Evolutionary conservation across 1,284 basidiomycete genomes (phyloP).

Genomic region (Melampsora larici-populina): DNA sequence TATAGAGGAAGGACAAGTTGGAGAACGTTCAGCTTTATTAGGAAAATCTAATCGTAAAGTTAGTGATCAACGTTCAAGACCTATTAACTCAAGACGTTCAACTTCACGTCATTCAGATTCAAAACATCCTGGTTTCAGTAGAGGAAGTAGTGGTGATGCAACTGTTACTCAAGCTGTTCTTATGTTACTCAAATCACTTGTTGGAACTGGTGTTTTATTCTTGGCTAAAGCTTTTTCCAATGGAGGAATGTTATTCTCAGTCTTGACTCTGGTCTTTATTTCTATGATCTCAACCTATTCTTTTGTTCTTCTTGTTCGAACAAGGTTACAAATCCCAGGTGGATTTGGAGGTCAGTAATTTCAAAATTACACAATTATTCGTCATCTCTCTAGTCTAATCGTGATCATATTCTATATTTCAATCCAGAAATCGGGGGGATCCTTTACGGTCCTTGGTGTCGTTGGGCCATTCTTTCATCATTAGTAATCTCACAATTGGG

Average conservation of each 20-base stretch:
- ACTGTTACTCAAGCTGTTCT: conserved; percentile 81
- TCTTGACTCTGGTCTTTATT: conserved; percentile 72
- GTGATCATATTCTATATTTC: not conserved
- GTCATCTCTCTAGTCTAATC: not conserved
- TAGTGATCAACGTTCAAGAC: conserved; percentile 38
- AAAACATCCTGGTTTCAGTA: conserved; percentile 20
- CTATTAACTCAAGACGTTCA: conserved; percentile 48
- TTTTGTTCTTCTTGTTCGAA: conserved; percentile 84
- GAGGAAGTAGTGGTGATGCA: conserved; percentile 64
- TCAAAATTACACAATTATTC: not conserved
- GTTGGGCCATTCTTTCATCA: conserved; percentile 78
- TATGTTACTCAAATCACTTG: conserved; percentile 91
- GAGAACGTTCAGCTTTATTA: conserved; percentile 40
- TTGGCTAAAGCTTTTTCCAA: conserved; percentile 96
- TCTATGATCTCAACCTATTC: conserved; percentile 87
- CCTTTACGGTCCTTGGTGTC: conserved; percentile 89
- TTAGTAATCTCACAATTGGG: conserved; percentile 85
- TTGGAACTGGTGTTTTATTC: conserved; percentile 94
- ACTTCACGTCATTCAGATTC: conserved; percentile 42
- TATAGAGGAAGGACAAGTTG: conserved; percentile 22
- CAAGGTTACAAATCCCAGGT: conserved; percentile 83
- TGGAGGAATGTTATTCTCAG: conserved; percentile 88
- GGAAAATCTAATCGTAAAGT: conserved; percentile 29
- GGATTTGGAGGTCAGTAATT: conserved; percentile 75
- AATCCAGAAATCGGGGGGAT: conserved; percentile 80